Base-by-base conservation (phyloP, 1,284 basidiomycete genomes). In the Tetrapyrgos nigripes region DNA sequence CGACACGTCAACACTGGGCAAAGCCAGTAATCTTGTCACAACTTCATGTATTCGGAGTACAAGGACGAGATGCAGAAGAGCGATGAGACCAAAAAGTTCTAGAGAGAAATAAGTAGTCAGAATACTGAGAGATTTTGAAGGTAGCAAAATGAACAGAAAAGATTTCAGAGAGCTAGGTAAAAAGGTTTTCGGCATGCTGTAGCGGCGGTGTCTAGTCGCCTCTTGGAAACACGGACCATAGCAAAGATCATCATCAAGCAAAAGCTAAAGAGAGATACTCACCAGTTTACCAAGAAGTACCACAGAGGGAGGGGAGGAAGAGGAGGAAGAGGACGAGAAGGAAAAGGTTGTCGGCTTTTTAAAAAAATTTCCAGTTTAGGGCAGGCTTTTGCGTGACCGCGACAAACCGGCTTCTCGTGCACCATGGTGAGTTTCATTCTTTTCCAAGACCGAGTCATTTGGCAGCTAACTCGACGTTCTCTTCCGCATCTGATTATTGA, bases 211-310 rank as follows among this genome's bases (percentile, higher is more conserved):
- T 96, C 94, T 97, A 93, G 83, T 92, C 94, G 91, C 92, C 87
- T 90, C 93, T 97, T 92, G 88, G 94, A 94, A 96, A 96, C 94
- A 96, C 94, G 94, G 94, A 96, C 93, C 94, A 96, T 93, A 94
- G 92, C 90, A 79, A 76, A 74, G 73, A 79, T 94, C 93, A 95
- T 96, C 93, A 85, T 73, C 66, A 68, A 70, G 60, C 64, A 52
- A 58, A 49, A 47, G 14, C 29, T 23, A 40, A 35, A 50, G 10
- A 17, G 21, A 52, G 1, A 33, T 8, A 33, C 31, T 33, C 31
- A 14, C 14, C 31, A 33, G 31, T 14, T 10, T 29, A 43, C 19
- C 14, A 53, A 0, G 31, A 54, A 40, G 14, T 29, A 31, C 43
- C 50, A 58, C 57, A 26, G 5, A 52, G 21, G n/a, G n/a, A 1